Evolutionary conservation across 139 green algal species (phyloP).

Genomic region (Haematococcus lacustris): DNA sequence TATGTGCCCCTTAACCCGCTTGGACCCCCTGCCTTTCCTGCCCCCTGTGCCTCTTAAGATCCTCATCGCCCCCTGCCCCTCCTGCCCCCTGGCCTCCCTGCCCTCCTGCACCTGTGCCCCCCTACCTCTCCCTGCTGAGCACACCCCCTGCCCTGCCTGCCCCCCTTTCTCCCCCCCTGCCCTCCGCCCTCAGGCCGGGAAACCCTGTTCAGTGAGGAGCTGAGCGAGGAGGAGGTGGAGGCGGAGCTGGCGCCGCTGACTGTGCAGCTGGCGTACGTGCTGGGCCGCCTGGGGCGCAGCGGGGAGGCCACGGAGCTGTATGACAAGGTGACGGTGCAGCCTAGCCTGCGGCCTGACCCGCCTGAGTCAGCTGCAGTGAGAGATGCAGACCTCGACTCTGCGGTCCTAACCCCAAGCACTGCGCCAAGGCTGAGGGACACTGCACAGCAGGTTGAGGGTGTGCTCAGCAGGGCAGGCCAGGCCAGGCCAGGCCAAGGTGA

Average conservation of each 20-base stretch:
- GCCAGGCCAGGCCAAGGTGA: not conserved
- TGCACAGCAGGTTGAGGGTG: not conserved
- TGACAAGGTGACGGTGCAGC: slow-evolving; percentile 15
- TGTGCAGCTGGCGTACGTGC: slow-evolving; percentile 74
- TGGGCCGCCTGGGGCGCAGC: slow-evolving; percentile 27
- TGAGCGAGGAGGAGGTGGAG: slow-evolving; percentile 78
- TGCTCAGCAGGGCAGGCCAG: no score
- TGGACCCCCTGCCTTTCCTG: no score
- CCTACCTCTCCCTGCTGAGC: not conserved
- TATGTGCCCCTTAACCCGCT: no score
- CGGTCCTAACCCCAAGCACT: no score
- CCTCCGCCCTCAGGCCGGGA: slow-evolving; percentile 58
- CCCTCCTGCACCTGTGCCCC: not conserved
- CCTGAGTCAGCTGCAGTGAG: no score
- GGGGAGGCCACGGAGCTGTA: slow-evolving; percentile 42
- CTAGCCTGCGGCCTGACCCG: not conserved
- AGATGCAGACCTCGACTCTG: no score
- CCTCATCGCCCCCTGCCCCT: not conserved
- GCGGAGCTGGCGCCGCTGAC: slow-evolving; percentile 76
- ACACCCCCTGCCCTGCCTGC: not conserved
- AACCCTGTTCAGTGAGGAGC: slow-evolving; percentile 77
- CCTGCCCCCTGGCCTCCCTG: not conserved
- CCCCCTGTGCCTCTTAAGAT: not conserved
- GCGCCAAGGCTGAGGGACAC: not conserved
- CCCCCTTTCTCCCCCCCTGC: not conserved